Evolutionary conservation across 2,329 filamentous ascomycete species (phyloP), one percentile per base, ranked within the genome.

Genomic region (Aspergillus ustus): DNA sequence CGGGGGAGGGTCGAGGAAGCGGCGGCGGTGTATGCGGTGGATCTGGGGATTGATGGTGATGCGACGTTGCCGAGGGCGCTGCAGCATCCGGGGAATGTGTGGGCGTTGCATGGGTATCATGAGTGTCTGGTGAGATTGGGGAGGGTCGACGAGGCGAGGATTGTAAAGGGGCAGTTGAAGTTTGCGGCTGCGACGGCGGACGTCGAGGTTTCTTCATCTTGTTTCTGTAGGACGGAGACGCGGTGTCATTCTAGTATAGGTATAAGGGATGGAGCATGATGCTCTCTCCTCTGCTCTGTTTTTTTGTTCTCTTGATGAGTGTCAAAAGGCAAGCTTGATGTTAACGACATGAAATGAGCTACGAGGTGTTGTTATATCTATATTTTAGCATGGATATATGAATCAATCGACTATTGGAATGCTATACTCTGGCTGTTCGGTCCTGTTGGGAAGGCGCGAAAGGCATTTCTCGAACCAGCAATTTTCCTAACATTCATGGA

Each of bases 81-180:
- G 53, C 85, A 85, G 64, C 90, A 92, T 73, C 88, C 85, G 7
- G 88, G 88, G 52, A 93, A 93, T 65, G 86, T 93, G 0, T 93
- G 90, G 91, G 84, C 89, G 4, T 73, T 93, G 63, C 88, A 91
- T 67, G 91, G 90, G 0, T 89, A 87, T 65, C 84, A 91, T 65
- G 90, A 93, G 75, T 91, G 90, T 70, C 71, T 92, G 52, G 65
- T 81, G 3, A 84, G 78, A 62, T 72, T 89, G 15, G 86, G 84
- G 0, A 76, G 81, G 15, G 68, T 58, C 1, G 77, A 73, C 0
- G 84, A 86, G 69, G 84, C 83, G 6, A 69, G 67, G 4, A 76
- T 82, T n/a, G 70, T 87, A 17, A 69, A 76, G 61, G 74, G 80
- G 64, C 81, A 85, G 72, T 69, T 90, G 65, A 79, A 79, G 61